These are phyloP conservation scores for Hypoxylon sp. DNA, from an alignment of 2,329 filamentous ascomycete genomes.

Conservation along the genomic window DNA sequence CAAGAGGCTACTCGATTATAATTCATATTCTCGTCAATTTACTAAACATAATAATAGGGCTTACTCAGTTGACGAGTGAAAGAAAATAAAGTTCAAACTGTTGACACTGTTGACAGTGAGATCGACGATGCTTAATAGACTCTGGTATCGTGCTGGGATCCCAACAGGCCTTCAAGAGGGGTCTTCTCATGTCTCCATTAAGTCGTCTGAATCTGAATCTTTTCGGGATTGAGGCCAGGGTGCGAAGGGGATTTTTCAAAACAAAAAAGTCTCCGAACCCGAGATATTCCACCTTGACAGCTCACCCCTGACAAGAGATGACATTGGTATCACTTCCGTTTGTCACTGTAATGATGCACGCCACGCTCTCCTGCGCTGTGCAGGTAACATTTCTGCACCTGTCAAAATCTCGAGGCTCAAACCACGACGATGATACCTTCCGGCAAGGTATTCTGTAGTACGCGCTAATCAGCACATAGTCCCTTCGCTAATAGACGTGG, in stretches of 20 bases:
- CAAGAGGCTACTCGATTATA: neutral
- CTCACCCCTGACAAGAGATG: conserved; percentile 28
- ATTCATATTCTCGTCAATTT: neutral
- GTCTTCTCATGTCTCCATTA: conserved; percentile 6
- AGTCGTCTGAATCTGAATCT: conserved; percentile 22
- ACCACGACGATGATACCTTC: conserved; percentile 14
- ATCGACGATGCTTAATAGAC: conserved; percentile 33
- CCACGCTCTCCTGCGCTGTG: conserved; percentile 19
- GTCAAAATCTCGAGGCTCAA: conserved; percentile 28
- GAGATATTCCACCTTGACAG: conserved; percentile 33
- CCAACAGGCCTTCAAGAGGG: conserved; percentile 24
- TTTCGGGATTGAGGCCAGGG: conserved; percentile 17
- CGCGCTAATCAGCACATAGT: conserved; percentile 9
- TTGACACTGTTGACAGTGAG: neutral
- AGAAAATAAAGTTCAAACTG: neutral
- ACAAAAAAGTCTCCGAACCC: conserved; percentile 41
- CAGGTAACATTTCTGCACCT: conserved; percentile 34
- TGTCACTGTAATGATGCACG: conserved; percentile 27
- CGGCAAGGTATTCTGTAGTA: conserved; percentile 1
- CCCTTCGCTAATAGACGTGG: conserved; percentile 7
- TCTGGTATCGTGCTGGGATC: conserved; percentile 25
- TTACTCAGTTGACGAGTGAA: neutral
- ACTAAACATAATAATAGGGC: conserved; percentile 1
- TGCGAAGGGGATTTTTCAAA: conserved; percentile 36
- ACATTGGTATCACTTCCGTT: conserved; percentile 23